These are phyloP conservation scores for Ogataea wickerhamii DNA, from an alignment of 805 yeast genomes.

Conservation along the genomic window DNA sequence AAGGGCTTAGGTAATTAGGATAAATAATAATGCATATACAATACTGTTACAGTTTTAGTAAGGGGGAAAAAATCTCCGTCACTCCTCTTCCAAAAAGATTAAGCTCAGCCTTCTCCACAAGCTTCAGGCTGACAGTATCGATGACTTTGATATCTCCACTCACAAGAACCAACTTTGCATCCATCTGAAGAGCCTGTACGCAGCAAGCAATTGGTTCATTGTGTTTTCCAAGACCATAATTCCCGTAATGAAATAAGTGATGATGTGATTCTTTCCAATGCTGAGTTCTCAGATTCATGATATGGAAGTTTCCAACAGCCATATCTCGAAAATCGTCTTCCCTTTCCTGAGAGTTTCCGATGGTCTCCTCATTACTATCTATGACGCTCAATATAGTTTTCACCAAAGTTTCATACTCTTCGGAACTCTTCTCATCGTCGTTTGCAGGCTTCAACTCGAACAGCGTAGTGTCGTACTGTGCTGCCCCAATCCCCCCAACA, in stretches of 20 bases:
- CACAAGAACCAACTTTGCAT: conserved; percentile 20
- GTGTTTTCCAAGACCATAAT: not conserved
- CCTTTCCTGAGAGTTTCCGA: not conserved
- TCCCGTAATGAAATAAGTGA: not conserved
- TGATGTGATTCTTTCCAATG: conserved; percentile 19
- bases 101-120: conserved; percentile 4
- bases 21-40: not conserved
- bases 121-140: conserved; percentile 4
- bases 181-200: conserved; percentile 15
- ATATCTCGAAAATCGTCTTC: not conserved
- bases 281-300: conserved; percentile 20
- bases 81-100: conserved; percentile 13
- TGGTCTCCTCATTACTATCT: not conserved
- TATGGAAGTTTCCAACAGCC: conserved; percentile 6
- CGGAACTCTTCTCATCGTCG: not conserved
- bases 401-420: not conserved
- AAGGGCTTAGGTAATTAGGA: not conserved
- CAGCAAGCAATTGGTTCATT: conserved; percentile 5
- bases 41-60: conserved; percentile 14
- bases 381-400: not conserved
- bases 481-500: conserved; percentile 24
- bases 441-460: conserved; percentile 3
- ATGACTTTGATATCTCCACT: conserved; percentile 21
- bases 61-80: conserved; percentile 18
- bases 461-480: conserved; percentile 8